phyloP scores from a whole-genome alignment of 2,329 filamentous ascomycete species.

The Westerdykella aurantiaca region DNA sequence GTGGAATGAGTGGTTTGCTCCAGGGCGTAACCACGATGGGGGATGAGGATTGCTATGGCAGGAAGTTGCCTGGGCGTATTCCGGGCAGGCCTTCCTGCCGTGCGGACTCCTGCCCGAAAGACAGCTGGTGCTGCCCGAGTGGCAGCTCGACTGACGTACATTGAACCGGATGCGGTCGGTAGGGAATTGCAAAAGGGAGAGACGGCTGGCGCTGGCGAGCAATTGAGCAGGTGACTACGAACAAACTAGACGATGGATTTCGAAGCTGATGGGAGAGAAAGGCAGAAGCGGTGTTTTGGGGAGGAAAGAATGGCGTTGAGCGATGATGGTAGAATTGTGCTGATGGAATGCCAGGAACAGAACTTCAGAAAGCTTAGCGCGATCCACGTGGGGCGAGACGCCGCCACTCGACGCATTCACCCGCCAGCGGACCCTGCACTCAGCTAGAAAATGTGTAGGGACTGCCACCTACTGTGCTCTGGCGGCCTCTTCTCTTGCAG shows the following conservation, averaged over 20 bases:
- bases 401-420: background rate
- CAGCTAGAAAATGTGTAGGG: background rate
- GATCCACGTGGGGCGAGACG: background rate
- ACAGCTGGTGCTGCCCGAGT: constrained; percentile 44
- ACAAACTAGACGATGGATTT: constrained; percentile 2
- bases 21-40: constrained; percentile 50
- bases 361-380: background rate
- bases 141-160: constrained; percentile 43
- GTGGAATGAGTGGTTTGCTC: constrained; percentile 50
- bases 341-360: constrained; percentile 6
- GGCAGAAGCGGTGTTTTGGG: background rate
- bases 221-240: constrained; percentile 4
- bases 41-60: constrained; percentile 54
- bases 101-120: constrained; percentile 41
- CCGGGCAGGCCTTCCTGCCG: constrained; percentile 37
- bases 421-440: background rate
- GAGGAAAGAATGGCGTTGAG: background rate
- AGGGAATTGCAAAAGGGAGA: constrained; percentile 14
- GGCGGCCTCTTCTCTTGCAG: background rate
- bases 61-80: constrained; percentile 48
- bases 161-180: constrained; percentile 28
- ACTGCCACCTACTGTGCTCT: background rate
- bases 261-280: constrained; percentile 2
- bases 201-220: constrained; percentile 8
- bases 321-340: constrained; percentile 11